Percentiles rank a stretch among this genome's conserved stretches.
These are phyloP conservation scores for Elymus sibiricus DNA, from an alignment of 176 grass and related monocot species.

Conservation along the genomic window DNA sequence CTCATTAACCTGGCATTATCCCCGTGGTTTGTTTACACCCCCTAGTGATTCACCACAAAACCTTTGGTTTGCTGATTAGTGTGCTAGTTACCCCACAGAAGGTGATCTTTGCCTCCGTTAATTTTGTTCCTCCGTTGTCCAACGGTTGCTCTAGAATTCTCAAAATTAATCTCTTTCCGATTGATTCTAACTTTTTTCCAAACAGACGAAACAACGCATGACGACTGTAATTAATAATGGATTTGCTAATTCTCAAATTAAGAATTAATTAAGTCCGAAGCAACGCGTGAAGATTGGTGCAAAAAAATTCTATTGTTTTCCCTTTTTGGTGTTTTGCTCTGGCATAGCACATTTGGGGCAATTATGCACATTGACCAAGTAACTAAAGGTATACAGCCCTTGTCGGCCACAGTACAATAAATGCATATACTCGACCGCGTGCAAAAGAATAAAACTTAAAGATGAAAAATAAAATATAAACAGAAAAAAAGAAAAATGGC, in stretches of 20 bases:
- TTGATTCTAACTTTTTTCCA: background rate
- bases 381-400: no score
- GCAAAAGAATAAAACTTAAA: no score
- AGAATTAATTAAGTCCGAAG: no score
- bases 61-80: slow-evolving; percentile 18
- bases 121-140: slow-evolving; percentile 14
- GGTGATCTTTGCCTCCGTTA: slow-evolving; percentile 2
- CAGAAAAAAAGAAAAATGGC: no score
- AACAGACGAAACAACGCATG: background rate
- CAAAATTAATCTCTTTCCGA: background rate
- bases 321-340: no score
- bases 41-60: slow-evolving; percentile 22
- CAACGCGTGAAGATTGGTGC: no score
- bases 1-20: slow-evolving; percentile 65
- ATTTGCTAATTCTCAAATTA: background rate
- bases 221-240: background rate
- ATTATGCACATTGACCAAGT: no score
- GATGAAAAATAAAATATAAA: no score
- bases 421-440: no score
- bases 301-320: no score
- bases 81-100: background rate
- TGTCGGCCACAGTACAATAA: no score
- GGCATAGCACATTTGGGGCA: no score
- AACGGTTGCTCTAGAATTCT: background rate
- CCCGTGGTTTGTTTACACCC: slow-evolving; percentile 28